These are phyloP conservation scores for Gossypium mustelinum DNA, from an alignment of 345 rosid genomes.

Conservation along the genomic window DNA sequence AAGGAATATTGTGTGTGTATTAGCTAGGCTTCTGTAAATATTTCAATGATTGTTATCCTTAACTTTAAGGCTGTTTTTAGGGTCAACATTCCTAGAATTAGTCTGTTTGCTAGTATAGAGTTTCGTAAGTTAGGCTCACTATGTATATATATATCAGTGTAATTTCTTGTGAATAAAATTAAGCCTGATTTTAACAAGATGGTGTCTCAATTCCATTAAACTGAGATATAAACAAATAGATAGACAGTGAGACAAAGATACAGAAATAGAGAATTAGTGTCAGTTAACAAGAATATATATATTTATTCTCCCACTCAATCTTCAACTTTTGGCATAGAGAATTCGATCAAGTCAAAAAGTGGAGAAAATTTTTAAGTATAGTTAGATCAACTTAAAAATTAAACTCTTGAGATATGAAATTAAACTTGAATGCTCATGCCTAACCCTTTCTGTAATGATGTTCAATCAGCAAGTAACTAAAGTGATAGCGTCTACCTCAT, in stretches of 20 bases:
- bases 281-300: slow-evolving; percentile 2
- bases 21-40: too few relatives aligned
- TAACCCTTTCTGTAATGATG: neutral
- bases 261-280: neutral
- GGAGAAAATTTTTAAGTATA: neutral
- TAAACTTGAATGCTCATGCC: neutral
- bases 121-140: too few relatives aligned
- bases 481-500: neutral
- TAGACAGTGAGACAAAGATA: neutral
- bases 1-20: too few relatives aligned
- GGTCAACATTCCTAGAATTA: too few relatives aligned
- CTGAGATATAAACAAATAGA: neutral
- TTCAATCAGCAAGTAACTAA: neutral
- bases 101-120: too few relatives aligned
- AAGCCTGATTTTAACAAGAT: neutral
- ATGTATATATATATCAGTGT: too few relatives aligned
- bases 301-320: neutral
- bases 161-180: too few relatives aligned
- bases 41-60: too few relatives aligned
- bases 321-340: neutral
- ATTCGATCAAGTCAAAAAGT: neutral
- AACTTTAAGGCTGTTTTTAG: too few relatives aligned
- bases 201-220: neutral
- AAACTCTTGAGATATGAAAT: neutral
- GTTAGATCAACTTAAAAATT: neutral